Conservation (phyloP, 2,329 filamentous ascomycete species). For the Bipolaris victoriae region DNA sequence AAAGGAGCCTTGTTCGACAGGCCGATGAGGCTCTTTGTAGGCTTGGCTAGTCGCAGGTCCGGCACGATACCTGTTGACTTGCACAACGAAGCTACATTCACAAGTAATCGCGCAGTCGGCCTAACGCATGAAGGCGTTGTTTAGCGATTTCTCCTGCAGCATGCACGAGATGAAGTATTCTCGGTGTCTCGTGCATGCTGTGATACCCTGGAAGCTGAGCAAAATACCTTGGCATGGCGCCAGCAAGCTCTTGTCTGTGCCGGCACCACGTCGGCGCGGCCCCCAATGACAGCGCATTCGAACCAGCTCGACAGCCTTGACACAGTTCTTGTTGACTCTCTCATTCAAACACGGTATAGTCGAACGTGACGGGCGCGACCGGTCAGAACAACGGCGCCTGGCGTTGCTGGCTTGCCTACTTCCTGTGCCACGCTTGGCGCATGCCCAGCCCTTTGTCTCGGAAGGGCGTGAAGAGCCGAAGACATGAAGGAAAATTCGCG, state of each 20-base stretch:
- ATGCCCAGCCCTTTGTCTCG: background rate
- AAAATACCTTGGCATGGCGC: conserved; percentile 1
- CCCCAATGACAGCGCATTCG: background rate
- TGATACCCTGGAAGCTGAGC: background rate
- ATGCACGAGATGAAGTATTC: background rate
- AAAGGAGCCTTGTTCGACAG: background rate
- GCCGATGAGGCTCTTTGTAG: background rate
- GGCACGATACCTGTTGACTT: background rate
- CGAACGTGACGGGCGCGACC: background rate
- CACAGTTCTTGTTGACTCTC: background rate
- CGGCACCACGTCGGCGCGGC: background rate
- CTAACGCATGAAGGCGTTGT: background rate
- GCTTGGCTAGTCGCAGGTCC: background rate
- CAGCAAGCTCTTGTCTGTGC: background rate
- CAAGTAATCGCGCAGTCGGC: background rate
- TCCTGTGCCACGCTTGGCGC: conserved; percentile 8
- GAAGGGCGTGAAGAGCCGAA: background rate
- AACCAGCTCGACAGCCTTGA: background rate
- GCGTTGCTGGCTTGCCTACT: background rate
- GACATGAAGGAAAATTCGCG: background rate
- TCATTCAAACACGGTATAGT: background rate
- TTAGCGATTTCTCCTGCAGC: background rate
- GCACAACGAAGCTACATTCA: background rate
- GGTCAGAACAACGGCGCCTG: background rate
- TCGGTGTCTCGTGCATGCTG: background rate